phyloP scores from a whole-genome alignment of 345 rosid species.

The Geranium rotundifolium region DNA sequence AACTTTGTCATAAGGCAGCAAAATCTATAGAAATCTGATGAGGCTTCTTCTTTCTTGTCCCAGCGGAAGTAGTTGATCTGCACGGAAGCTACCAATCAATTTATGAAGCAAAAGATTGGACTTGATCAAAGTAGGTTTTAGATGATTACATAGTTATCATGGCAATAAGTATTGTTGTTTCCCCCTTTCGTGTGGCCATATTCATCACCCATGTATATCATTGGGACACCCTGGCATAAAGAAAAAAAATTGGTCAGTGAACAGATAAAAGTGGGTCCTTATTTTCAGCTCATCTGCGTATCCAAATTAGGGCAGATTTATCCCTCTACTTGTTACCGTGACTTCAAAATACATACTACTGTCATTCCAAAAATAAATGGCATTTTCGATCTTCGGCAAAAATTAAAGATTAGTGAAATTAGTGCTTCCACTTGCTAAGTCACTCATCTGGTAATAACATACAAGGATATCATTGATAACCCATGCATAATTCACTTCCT shows the following conservation, averaged over 20 bases:
- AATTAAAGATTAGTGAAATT: no score
- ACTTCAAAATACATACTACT: no score
- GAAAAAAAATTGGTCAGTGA: background rate
- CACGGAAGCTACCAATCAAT: constrained; percentile 12
- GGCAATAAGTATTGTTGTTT: constrained; percentile 93
- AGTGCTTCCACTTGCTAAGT: no score
- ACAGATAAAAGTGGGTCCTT: background rate
- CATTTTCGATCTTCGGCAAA: no score
- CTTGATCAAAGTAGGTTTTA: constrained; percentile 6
- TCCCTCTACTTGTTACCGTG: background rate
- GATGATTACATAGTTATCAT: constrained; percentile 66
- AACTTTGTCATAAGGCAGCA: constrained; percentile 71
- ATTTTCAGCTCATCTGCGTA: background rate
- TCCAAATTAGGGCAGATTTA: background rate
- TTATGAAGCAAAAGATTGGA: constrained; percentile 7
- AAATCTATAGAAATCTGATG: constrained; percentile 72
- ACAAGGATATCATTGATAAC: no score
- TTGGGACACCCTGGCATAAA: constrained; percentile 79
- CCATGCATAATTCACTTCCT: no score
- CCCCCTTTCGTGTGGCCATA: constrained; percentile 97
- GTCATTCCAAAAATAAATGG: no score
- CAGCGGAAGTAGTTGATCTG: constrained; percentile 82
- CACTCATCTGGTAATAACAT: no score
- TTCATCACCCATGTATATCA: constrained; percentile 95
- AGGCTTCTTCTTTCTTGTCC: constrained; percentile 82